Conservation (phyloP, 208 protist species). For the Zelonia costaricensis region DNA sequence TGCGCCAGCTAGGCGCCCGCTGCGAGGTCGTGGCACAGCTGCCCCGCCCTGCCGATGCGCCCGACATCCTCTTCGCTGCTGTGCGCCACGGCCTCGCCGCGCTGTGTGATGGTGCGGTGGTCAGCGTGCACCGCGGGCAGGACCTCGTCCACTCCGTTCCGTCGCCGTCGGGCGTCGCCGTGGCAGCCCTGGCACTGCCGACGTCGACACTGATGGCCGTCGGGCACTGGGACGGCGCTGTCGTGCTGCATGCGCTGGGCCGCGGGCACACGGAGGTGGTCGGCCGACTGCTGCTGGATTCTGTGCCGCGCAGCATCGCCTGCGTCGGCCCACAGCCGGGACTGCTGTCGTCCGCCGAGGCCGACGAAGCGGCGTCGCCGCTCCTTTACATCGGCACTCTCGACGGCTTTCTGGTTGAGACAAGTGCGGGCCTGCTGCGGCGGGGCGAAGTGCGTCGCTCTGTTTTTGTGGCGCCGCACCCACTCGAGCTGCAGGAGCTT, state of each 20-base stretch:
- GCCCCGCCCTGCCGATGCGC: background rate
- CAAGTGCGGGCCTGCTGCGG: conserved; percentile 13
- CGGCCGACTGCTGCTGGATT: conserved; percentile 17
- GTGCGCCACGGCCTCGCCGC: conserved; percentile 10
- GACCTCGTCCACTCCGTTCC: conserved; percentile 6
- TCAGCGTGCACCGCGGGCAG: conserved; percentile 10
- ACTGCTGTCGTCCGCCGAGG: background rate
- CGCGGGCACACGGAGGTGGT: background rate
- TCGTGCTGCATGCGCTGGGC: conserved; percentile 12
- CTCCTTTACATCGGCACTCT: conserved; percentile 26
- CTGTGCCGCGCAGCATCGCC: conserved; percentile 34
- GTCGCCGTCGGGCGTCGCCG: conserved; percentile 1
- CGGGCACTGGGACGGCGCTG: conserved; percentile 23
- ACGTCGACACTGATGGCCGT: conserved; percentile 11
- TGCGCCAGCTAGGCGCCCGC: background rate
- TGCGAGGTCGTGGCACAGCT: conserved; percentile 15
- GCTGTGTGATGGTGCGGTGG: conserved; percentile 15
- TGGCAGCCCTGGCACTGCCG: conserved; percentile 14
- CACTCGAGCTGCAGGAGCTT: conserved; percentile 46
- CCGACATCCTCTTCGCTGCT: conserved; percentile 13
- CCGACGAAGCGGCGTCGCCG: background rate
- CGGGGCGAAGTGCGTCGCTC: conserved; percentile 16
- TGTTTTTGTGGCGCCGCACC: conserved; percentile 38
- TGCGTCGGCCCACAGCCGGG: conserved; percentile 6
- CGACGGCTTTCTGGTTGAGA: conserved; percentile 34